Conservation (phyloP, 2,329 filamentous ascomycete species). For the Colletotrichum lindemuthianum region DNA sequence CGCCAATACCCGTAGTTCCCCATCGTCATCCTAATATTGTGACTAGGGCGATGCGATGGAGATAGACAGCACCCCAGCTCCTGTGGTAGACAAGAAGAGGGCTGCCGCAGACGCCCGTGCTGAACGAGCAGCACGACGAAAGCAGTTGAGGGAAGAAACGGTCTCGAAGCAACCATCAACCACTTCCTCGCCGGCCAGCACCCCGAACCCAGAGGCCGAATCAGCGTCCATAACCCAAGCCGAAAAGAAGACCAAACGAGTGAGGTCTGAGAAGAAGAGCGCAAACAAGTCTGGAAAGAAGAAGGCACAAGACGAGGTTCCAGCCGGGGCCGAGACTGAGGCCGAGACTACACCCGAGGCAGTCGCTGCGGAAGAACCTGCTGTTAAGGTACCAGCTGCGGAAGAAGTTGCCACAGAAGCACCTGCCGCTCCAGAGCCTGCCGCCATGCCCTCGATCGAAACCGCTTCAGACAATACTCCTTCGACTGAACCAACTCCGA, state of each 20-base stretch:
- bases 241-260: slow-evolving; percentile 26
- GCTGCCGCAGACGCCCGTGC: slow-evolving; percentile 27
- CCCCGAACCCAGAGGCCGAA: slow-evolving; percentile 26
- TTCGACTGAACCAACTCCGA: too few relatives aligned
- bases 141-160: slow-evolving; percentile 28
- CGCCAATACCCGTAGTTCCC: slow-evolving; percentile 5
- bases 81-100: slow-evolving; percentile 17
- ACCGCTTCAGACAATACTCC: too few relatives aligned
- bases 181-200: slow-evolving; percentile 23
- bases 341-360: background rate
- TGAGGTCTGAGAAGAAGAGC: slow-evolving; percentile 35
- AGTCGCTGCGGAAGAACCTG: background rate
- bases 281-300: slow-evolving; percentile 10
- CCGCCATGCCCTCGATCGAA: too few relatives aligned
- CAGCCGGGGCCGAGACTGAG: slow-evolving; percentile 26
- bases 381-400: too few relatives aligned
- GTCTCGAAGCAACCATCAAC: slow-evolving; percentile 6
- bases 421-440: too few relatives aligned
- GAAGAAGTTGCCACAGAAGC: too few relatives aligned
- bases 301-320: background rate
- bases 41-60: slow-evolving; percentile 30
- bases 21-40: slow-evolving; percentile 14
- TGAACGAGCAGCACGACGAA: slow-evolving; percentile 30
- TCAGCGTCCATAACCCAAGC: slow-evolving; percentile 22
- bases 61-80: slow-evolving; percentile 25